Evolutionary conservation across 805 yeast genomes (phyloP).

Genomic region (Cyberlindnera saturnus): DNA sequence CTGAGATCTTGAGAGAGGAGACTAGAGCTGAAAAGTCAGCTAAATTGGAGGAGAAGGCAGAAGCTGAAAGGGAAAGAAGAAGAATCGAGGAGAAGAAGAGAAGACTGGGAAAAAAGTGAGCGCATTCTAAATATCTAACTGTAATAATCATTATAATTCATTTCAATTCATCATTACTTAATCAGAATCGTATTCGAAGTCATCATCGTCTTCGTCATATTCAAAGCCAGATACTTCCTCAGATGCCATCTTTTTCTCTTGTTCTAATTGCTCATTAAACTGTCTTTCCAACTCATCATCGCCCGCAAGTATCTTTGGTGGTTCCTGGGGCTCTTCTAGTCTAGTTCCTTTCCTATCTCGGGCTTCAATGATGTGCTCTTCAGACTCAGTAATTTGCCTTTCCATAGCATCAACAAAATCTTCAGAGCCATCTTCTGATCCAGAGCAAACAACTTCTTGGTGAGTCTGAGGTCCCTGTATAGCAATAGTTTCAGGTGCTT

Average conservation of each 20-base stretch:
- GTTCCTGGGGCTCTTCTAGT: neutral
- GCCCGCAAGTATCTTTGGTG: conserved; percentile 3
- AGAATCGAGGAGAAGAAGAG: conserved; percentile 44
- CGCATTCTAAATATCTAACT: neutral
- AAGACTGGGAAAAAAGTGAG: conserved; percentile 20
- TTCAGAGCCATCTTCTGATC: conserved; percentile 1
- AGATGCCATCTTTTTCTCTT: conserved; percentile 4
- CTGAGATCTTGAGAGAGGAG: conserved; percentile 83
- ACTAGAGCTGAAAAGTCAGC: conserved; percentile 62
- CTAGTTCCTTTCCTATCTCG: too few species aligned
- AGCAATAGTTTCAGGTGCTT: too few species aligned
- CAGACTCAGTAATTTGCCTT: too few species aligned
- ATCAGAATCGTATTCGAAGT: conserved; percentile 32
- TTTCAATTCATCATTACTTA: conserved; percentile 5
- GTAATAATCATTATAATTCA: neutral
- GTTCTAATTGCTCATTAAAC: conserved; percentile 8
- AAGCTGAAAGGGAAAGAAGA: conserved; percentile 52
- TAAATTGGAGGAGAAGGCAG: conserved; percentile 67
- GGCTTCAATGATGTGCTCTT: too few species aligned
- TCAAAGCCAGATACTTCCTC: neutral
- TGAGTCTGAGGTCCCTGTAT: too few species aligned
- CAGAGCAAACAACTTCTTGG: neutral
- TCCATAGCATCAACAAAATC: neutral
- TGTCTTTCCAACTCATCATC: conserved; percentile 16
- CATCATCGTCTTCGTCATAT: conserved; percentile 32